Evolutionary conservation across 1,284 basidiomycete genomes (phyloP).

Genomic region (Sanghuangporus weigelae): DNA sequence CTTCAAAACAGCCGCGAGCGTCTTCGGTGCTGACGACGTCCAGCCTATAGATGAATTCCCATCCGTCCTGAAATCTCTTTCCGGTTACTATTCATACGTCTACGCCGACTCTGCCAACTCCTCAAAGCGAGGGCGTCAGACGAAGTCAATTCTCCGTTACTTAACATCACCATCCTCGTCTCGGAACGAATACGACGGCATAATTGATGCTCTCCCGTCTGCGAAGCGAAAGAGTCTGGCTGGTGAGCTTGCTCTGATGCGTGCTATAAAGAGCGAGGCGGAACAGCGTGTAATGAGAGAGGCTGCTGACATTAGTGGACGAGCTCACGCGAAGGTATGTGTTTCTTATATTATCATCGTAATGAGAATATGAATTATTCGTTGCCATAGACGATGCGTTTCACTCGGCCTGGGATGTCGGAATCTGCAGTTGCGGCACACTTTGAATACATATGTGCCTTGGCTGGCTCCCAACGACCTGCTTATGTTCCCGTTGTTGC

Average conservation of each 20-base stretch:
- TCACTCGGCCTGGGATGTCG: conserved; percentile 62
- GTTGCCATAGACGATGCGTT: conserved; percentile 69
- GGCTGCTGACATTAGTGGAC: conserved; percentile 73
- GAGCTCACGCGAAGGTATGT: conserved; percentile 69
- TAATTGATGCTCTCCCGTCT: conserved; percentile 47
- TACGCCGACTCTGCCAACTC: conserved; percentile 32
- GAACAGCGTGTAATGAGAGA: conserved; percentile 68
- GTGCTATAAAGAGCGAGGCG: conserved; percentile 64
- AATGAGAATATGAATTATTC: not conserved
- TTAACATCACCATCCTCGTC: conserved; percentile 34
- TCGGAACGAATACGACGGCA: conserved; percentile 42
- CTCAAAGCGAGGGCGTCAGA: conserved; percentile 29
- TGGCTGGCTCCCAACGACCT: conserved; percentile 75
- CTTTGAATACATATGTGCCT: conserved; percentile 82
- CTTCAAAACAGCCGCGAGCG: conserved; percentile 49
- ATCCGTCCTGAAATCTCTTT: conserved; percentile 43
- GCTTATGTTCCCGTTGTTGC: conserved; percentile 96
- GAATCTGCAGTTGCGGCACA: conserved; percentile 79
- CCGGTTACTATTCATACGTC: conserved; percentile 33
- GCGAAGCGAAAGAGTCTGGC: conserved; percentile 48
- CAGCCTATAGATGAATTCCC: conserved; percentile 50
- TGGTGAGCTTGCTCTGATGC: conserved; percentile 55
- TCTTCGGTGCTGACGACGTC: conserved; percentile 78
- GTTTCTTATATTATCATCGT: not conserved
- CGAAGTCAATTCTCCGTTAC: conserved; percentile 46